phyloP scores from a whole-genome alignment of 345 rosid genomes.

The Heritiera littoralis region DNA sequence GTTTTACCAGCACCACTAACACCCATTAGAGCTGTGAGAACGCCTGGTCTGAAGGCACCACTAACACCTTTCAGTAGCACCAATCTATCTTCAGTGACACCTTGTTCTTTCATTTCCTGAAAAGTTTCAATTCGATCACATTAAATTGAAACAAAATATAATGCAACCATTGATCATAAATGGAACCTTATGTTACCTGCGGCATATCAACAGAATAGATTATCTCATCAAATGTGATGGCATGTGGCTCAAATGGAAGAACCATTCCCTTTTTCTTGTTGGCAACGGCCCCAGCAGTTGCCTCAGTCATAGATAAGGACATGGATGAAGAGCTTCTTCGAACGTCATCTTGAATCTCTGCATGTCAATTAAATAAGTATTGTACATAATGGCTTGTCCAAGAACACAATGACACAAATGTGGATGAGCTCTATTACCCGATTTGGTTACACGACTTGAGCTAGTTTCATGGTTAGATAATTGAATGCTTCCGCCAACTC shows the following conservation, averaged over 20 bases:
- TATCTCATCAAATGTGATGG: slow-evolving; percentile 57
- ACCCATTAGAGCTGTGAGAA: slow-evolving; percentile 82
- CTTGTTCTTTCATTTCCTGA: slow-evolving; percentile 64
- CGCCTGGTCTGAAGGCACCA: slow-evolving; percentile 84
- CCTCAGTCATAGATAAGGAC: slow-evolving; percentile 24
- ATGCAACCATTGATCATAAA: neutral
- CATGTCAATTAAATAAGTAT: neutral
- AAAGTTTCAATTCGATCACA: slow-evolving; percentile 12
- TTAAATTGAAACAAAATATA: neutral
- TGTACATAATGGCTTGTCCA: neutral
- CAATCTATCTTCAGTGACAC: slow-evolving; percentile 56
- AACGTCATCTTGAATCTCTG: slow-evolving; percentile 24
- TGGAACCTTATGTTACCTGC: slow-evolving; percentile 40
- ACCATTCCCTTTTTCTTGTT: slow-evolving; percentile 62
- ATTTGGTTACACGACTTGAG: slow-evolving; percentile 18
- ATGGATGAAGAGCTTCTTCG: slow-evolving; percentile 24
- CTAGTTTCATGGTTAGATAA: slow-evolving; percentile 28
- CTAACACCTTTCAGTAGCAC: slow-evolving; percentile 69
- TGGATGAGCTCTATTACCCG: slow-evolving; percentile 24
- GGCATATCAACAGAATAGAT: slow-evolving; percentile 79
- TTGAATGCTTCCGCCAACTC: slow-evolving; percentile 37
- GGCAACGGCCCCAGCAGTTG: slow-evolving; percentile 17
- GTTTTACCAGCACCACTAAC: slow-evolving; percentile 89
- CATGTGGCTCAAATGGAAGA: slow-evolving; percentile 75
- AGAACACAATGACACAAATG: neutral